Base-by-base conservation (phyloP, 257 asterid species). In the Mitragyna speciosa region DNA sequence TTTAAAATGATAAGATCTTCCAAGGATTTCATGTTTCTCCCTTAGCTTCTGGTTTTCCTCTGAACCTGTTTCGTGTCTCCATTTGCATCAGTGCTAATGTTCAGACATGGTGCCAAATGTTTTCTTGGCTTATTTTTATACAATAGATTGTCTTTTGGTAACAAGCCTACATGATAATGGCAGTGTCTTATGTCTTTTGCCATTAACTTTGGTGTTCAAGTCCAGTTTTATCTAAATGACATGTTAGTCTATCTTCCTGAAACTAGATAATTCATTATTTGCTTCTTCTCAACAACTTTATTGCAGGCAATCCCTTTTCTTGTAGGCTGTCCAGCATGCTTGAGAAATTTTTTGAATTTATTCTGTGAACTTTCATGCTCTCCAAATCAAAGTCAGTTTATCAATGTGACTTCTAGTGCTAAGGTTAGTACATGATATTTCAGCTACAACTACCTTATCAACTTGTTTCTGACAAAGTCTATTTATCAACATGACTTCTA, bases 291-390 rank as follows among this genome's bases (percentile, higher is more conserved):
- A 63, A 31, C 68, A 12, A 26, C 39, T 81, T 63, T 79, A 72
- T 78, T 78, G 93, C 95, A 96, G 99, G 99, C 97, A 76, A 89
- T 96, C 85, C 99, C 99, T 76, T 91, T 96, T 85, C 97, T 96
- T 78, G 98, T 94, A 82, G 98, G 99, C 72, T 96, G 99, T 87
- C 99, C 99, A 70, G 97, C 99, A 80, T 96, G 99, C 90, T 89
- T 96, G 94, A 91, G 99, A 85, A 96, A 94, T 86, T 96, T 96
- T 83, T 88, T 96, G 91, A 96, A 96, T 92, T 89, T 96, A 47
- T 96, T 96, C 90, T 96, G 99, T 73, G 99, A 94, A 90, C 97
- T 96, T 71, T 87, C 99, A 5, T 96, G 99, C 83, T 96, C 99
- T 71, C 98, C 99, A 6, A 94, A 90, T 83, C 99, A 96, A 91